Percentiles rank a stretch among this genome's conserved stretches.
These are phyloP conservation scores for Reutealis trisperma DNA, from an alignment of 345 rosid genomes.

Conservation along the genomic window DNA sequence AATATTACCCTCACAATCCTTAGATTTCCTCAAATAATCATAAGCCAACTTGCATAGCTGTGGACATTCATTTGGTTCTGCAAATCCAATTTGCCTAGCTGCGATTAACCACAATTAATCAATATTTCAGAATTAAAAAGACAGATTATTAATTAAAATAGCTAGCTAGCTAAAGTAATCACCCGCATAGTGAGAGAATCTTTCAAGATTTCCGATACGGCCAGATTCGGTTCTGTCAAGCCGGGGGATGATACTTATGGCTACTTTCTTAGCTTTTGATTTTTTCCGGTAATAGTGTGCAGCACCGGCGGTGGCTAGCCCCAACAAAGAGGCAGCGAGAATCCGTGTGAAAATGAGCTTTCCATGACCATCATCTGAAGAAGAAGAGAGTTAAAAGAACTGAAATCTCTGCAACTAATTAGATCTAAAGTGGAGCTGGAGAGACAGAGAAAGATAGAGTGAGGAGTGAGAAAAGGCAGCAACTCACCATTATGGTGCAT, in stretches of 20 bases:
- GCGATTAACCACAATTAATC: slow-evolving; percentile 6
- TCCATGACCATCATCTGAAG: slow-evolving; percentile 17
- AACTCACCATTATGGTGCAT: background rate
- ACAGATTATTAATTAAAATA: too few species aligned
- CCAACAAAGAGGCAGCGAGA: slow-evolving; percentile 35
- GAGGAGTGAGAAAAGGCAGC: too few species aligned
- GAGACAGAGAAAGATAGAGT: too few species aligned
- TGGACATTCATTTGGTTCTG: slow-evolving; percentile 75
- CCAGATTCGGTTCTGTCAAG: slow-evolving; percentile 53
- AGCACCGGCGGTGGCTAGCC: slow-evolving; percentile 26
- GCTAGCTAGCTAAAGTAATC: background rate
- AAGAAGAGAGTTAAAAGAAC: background rate
- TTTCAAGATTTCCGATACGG: slow-evolving; percentile 59
- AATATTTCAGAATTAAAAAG: too few species aligned
- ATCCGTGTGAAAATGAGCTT: slow-evolving; percentile 24
- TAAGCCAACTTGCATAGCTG: slow-evolving; percentile 80
- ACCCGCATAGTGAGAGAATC: slow-evolving; percentile 93
- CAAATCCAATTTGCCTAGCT: slow-evolving; percentile 91
- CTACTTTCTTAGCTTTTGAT: slow-evolving; percentile 3
- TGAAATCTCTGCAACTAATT: too few species aligned
- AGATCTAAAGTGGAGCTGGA: too few species aligned
- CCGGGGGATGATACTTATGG: slow-evolving; percentile 39
- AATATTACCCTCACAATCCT: slow-evolving; percentile 72
- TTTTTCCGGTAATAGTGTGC: slow-evolving; percentile 24
- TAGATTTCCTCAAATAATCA: slow-evolving; percentile 67